These are phyloP conservation scores for Colletotrichum sp. DNA, from an alignment of 2,329 filamentous ascomycete genomes.

Conservation along the genomic window DNA sequence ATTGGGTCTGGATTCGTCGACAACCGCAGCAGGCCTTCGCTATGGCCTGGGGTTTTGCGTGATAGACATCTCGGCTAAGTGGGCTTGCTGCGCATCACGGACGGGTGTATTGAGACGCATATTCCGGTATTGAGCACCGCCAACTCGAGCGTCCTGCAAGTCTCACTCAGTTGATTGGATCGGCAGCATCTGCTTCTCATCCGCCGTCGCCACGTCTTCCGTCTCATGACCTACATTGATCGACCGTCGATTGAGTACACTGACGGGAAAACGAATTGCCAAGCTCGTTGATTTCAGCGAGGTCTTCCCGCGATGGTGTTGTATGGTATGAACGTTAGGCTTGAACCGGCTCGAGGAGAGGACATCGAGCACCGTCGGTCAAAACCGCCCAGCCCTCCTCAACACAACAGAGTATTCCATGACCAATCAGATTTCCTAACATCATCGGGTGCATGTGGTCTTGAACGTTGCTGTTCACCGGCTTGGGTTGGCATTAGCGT, in stretches of 20 bases:
- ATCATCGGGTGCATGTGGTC: not conserved
- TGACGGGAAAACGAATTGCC: not conserved
- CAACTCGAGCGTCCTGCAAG: not conserved
- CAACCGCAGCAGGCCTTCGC: not conserved
- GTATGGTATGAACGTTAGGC: not conserved
- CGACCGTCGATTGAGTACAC: not conserved
- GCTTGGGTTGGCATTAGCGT: not conserved
- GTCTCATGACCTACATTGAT: not conserved
- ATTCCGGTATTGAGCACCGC: not conserved
- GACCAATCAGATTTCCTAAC: not conserved
- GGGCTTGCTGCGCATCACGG: not conserved
- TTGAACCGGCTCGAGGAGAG: not conserved
- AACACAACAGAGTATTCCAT: not conserved
- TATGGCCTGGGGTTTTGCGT: not conserved
- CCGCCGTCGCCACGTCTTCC: not conserved
- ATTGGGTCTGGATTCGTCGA: not conserved
- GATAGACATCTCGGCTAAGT: not conserved
- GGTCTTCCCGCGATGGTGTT: not conserved
- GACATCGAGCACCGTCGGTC: not conserved
- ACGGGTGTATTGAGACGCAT: not conserved
- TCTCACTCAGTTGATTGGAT: not conserved
- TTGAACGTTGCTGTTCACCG: not conserved
- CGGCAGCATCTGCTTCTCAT: not conserved
- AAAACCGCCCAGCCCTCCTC: not conserved
- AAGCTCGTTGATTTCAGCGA: not conserved